Conservation (phyloP, 2,329 filamentous ascomycete species). For the Decorospora gaudefroyi region DNA sequence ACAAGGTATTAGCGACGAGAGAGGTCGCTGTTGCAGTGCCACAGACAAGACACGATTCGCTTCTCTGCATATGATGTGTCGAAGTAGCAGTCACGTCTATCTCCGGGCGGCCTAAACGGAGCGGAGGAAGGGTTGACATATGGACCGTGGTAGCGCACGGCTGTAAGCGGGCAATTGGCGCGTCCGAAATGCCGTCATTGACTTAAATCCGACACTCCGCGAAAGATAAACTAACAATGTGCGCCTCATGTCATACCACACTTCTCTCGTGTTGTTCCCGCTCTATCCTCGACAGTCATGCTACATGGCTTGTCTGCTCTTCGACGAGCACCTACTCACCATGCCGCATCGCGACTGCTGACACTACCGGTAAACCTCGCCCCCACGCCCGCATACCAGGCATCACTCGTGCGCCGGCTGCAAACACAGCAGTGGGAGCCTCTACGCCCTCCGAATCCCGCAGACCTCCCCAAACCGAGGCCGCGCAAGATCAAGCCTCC, state of each 20-base stretch:
- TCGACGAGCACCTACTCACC: slow-evolving; percentile 32
- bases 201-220: slow-evolving; percentile 19
- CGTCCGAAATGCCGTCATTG: slow-evolving; percentile 34
- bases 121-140: background rate
- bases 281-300: slow-evolving; percentile 37
- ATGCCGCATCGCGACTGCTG: slow-evolving; percentile 31
- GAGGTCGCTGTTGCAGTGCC: too few relatives aligned
- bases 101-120: slow-evolving; percentile 5
- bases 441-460: slow-evolving; percentile 71
- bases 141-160: too few relatives aligned
- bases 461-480: slow-evolving; percentile 65
- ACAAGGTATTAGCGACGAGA: too few relatives aligned
- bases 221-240: slow-evolving; percentile 15
- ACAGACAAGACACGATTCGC: too few relatives aligned
- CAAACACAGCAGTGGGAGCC: slow-evolving; percentile 50
- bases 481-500: slow-evolving; percentile 69
- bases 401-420: slow-evolving; percentile 32
- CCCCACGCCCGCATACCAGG: slow-evolving; percentile 17
- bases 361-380: slow-evolving; percentile 18
- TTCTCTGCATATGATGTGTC: too few relatives aligned
- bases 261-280: slow-evolving; percentile 6
- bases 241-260: slow-evolving; percentile 39
- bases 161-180: slow-evolving; percentile 4
- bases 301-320: slow-evolving; percentile 47
- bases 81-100: too few relatives aligned